A percentile compares a stretch with the other conserved stretches of the same genome.
These are phyloP conservation scores for Aphanomyces astaci DNA, from an alignment of 352 stramenopile species.

Conservation along the genomic window DNA sequence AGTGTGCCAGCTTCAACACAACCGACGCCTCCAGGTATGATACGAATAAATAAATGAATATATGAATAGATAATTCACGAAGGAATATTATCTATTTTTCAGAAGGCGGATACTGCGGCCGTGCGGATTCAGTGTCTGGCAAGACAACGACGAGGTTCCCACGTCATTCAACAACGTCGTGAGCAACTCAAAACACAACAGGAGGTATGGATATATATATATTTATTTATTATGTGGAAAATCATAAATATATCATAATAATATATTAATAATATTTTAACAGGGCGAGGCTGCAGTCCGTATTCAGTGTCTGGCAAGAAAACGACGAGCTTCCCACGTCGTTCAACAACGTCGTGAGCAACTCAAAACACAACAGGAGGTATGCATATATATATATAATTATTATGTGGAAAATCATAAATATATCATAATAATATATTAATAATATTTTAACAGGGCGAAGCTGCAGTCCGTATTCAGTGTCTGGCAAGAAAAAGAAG, in stretches of 20 bases:
- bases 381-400: no score
- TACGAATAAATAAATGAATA: not conserved
- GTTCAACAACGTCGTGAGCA: not conserved
- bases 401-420: not conserved
- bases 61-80: not conserved
- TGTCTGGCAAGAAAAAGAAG: not conserved
- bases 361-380: not conserved
- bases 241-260: not conserved
- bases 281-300: not conserved
- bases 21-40: no score
- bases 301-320: not conserved
- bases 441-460: not conserved
- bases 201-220: no score
- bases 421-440: not conserved
- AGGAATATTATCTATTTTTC: no score
- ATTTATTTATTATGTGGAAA: not conserved
- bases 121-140: conserved; percentile 34
- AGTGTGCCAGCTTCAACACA: not conserved
- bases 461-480: not conserved
- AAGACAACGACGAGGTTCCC: not conserved
- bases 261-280: not conserved
- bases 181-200: no score
- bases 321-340: conserved; percentile 7
- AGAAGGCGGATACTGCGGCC: not conserved
- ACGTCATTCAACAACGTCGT: not conserved